Conservation (phyloP, 2,329 filamentous ascomycete species). For the Phoma sp. region DNA sequence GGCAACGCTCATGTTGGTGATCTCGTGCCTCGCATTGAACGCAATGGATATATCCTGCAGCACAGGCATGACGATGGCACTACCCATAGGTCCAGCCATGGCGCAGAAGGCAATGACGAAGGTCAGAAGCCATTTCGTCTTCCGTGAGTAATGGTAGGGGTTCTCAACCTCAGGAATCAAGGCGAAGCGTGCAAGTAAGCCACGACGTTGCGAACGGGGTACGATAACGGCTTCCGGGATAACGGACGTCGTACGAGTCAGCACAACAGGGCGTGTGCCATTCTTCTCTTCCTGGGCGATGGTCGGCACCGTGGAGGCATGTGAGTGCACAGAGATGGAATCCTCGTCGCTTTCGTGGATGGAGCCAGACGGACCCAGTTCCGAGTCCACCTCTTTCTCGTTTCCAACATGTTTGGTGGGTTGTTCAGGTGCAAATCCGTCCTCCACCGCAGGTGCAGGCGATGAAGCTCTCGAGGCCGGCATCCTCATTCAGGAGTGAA, state of each 20-base stretch:
- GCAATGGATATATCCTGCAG: constrained; percentile 43
- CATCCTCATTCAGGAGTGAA: constrained; percentile 6
- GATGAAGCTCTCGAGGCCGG: constrained; percentile 2
- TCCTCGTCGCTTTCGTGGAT: constrained; percentile 11
- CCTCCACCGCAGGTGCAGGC: constrained; percentile 4
- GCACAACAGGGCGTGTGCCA: constrained; percentile 21
- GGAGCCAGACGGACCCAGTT: constrained; percentile 1
- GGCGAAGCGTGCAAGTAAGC: constrained; percentile 73
- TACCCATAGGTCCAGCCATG: constrained; percentile 81
- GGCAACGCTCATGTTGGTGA: constrained; percentile 50
- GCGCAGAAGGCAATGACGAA: constrained; percentile 77
- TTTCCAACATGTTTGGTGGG: constrained; percentile 1
- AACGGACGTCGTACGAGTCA: constrained; percentile 41
- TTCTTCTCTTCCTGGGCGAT: constrained; percentile 25
- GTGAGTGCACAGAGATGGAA: constrained; percentile 20
- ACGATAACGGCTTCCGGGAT: constrained; percentile 54
- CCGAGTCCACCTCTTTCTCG: constrained; percentile 10
- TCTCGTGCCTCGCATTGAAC: constrained; percentile 39
- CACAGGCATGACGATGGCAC: constrained; percentile 75
- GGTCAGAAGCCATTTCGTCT: constrained; percentile 86
- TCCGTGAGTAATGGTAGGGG: constrained; percentile 73
- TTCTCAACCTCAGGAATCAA: constrained; percentile 80
- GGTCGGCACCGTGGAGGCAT: constrained; percentile 26
- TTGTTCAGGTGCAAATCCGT: constrained; percentile 10
- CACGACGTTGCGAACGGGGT: constrained; percentile 65